Evolutionary conservation across 2,329 filamentous ascomycete genomes (phyloP), one percentile per base, ranked within the genome.

Genomic region (Phaeophleospora eucalypticola): DNA sequence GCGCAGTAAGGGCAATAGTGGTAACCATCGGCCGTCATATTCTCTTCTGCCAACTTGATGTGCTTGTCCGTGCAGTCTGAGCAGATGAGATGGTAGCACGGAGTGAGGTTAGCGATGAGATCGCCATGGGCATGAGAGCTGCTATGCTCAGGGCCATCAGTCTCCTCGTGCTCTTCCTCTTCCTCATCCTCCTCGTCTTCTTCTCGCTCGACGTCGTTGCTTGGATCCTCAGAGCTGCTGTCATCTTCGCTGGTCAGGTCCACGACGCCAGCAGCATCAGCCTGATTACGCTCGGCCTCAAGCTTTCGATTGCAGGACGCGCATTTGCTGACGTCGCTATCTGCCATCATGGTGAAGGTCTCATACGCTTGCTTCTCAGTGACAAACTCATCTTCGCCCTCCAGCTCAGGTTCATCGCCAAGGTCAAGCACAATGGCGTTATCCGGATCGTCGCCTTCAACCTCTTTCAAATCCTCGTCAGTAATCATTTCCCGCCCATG

Each of bases 401-500:
- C 82, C 3, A 44, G 20, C 1, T 54, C 60, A 2, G 60, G 59
- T 35, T 90, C 85, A 40, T 89, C 88, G 51, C 93, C 89, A 17
- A 97, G 77, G 57, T 94, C 87, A 60, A 98, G 95, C 2, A 93
- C 87, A 54, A 88, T 88, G 33, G 88, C 84, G 7, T 82, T 82
- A n/a, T 83, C 89, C 67, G 88, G 78, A 40, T 61, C 58, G 35
- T 62, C 54, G 18, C 90, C 91, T 62, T 89, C 85, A 41, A 91
- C 81, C 3, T 86, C 76, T 56, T 85, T 82, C 37, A 95, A 72
- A 59, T 97, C 91, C 16, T 91, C 85, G 29, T 90, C 82, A 46
- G 83, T 87, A 2, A 98, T 77, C 6, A 98, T 78, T 50, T 97
- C 91, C 54, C 86, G 86, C n/a, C 93, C 93, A 64, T 96, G 91